phyloP scores from a whole-genome alignment of 139 green algal genomes.

The Coelastrella sp. region DNA sequence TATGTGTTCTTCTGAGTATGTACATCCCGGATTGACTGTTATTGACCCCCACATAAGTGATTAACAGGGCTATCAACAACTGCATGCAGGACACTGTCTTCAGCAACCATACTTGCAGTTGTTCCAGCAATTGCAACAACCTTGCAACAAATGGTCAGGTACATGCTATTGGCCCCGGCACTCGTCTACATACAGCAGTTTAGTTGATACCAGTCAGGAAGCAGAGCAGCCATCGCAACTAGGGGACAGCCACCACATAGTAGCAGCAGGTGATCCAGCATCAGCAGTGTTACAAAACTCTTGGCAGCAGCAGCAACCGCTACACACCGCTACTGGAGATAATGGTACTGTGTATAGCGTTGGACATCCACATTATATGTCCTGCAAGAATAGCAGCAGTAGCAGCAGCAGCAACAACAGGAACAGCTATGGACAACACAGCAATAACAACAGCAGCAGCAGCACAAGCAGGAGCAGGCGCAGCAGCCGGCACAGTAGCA shows the following conservation, averaged over 20 bases:
- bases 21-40: neutral
- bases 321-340: neutral
- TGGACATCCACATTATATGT: neutral
- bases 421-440: neutral
- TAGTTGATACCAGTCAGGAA: neutral
- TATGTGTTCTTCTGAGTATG: neutral
- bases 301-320: neutral
- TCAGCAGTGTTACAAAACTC: neutral
- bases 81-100: neutral
- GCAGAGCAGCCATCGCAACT: too few relatives aligned
- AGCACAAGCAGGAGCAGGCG: neutral
- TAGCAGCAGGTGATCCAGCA: too few relatives aligned
- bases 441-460: neutral
- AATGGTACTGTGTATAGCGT: neutral
- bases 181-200: too few relatives aligned
- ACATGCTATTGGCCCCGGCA: neutral
- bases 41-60: too few relatives aligned
- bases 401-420: neutral
- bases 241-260: too few relatives aligned
- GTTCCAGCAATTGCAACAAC: neutral
- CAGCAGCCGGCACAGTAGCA: neutral
- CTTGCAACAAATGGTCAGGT: neutral
- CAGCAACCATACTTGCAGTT: neutral
- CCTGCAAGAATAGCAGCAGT: neutral
- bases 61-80: neutral